Percentiles rank a stretch among this genome's conserved stretches.
phyloP scores from a whole-genome alignment of 2,329 filamentous ascomycete species.

The Ophiosphaerella narmari region DNA sequence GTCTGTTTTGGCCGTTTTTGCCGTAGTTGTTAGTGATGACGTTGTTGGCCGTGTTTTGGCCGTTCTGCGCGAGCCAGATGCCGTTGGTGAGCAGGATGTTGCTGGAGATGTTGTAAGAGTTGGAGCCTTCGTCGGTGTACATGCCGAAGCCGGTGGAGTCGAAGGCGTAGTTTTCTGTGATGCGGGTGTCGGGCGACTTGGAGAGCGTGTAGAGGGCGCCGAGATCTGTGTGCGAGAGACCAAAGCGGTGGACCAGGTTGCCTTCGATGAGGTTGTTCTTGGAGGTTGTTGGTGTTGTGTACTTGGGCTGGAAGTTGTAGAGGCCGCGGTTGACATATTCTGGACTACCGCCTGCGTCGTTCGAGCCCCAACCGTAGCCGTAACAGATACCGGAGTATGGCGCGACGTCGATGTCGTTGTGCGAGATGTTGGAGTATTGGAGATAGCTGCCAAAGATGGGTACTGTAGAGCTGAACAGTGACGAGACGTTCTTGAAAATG shows the following conservation, averaged over 20 bases:
- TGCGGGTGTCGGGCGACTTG: constrained; percentile 14
- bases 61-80: constrained; percentile 16
- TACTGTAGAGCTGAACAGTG: constrained; percentile 17
- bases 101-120: constrained; percentile 12
- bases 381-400: constrained; percentile 18
- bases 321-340: constrained; percentile 17
- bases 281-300: constrained; percentile 12
- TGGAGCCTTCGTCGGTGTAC: constrained; percentile 18
- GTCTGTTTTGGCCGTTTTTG: constrained; percentile 5
- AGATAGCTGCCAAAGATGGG: constrained; percentile 17
- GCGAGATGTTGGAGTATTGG: constrained; percentile 13
- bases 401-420: constrained; percentile 18
- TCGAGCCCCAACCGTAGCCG: constrained; percentile 16
- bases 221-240: constrained; percentile 16
- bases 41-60: constrained; percentile 18
- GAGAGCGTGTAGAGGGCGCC: constrained; percentile 18
- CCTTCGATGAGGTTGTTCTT: constrained; percentile 13
- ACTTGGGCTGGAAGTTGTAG: constrained; percentile 20
- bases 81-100: constrained; percentile 14
- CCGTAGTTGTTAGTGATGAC: constrained; percentile 13
- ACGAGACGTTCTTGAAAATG: constrained; percentile 20
- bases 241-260: constrained; percentile 16
- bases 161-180: constrained; percentile 13
- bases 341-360: constrained; percentile 16
- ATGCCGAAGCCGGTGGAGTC: constrained; percentile 15